Base-by-base conservation (phyloP, 257 asterid genomes). In the Salvia hispanica region DNA sequence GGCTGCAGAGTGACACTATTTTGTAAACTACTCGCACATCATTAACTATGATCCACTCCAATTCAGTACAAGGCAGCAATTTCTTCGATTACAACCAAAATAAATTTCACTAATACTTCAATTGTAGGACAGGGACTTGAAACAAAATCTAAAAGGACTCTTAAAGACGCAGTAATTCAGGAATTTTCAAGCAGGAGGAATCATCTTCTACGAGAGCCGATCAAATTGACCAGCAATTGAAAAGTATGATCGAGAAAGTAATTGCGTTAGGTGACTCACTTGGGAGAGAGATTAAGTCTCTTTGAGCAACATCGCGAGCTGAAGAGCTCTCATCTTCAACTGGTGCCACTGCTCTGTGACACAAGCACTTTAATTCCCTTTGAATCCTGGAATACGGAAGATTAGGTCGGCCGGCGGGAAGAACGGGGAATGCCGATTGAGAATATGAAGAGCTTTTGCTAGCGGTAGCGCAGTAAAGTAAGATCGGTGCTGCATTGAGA, bases 271-370 rank as follows among this genome's bases (percentile, higher is more conserved):
- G 48, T 34, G 28, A 78, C 92, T 73, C 47, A 91, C 97, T 91
- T 55, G 96, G 97, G 66, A 91, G 83, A 74, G 81, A 81, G 67
- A 76, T 87, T 55, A 88, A 81, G 73, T 88, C 90, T 72, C 72
- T 84, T 37, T 77, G 79, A 72, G 33, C 74, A 67, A 55, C 74
- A 73, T 10, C 80, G 59, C 75, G 72, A 66, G 86, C 62, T 14
- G 78, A 59, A 51, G 95, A 82, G 74, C 62, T 74, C 72, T 85
- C 87, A 79, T 86, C 92, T 15, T 80, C 90, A 48, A 80, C 82
- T 13, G 89, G 78, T 9, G 89, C 75, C 34, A 64, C 73, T 48
- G 83, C 86, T 76, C 80, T 80, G 31, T 76, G 81, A 52, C 80
- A 79, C 70, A 55, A 72, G 67, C 90, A 82, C 52, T 74, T 83